Evolutionary conservation across 805 yeast genomes (phyloP), one percentile per base, ranked within the genome.

Genomic region (Pichia thaimueangensis): DNA sequence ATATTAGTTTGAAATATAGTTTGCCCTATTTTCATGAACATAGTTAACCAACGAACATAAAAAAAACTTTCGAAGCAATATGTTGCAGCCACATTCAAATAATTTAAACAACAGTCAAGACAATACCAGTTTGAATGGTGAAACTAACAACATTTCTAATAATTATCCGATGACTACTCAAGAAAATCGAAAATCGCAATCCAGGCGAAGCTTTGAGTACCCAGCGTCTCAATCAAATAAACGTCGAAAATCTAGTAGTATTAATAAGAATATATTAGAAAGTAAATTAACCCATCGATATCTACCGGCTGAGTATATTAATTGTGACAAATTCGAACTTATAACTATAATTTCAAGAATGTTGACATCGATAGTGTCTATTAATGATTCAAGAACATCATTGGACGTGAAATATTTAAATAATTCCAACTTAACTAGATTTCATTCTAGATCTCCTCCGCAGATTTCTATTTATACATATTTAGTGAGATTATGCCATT

Each of bases 381-480:
- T 86, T 27, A 91, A 91, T 59, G 97, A 91, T 63, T 39, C 46
- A 30, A 51, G 54, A 32, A 45, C 60, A 5, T 45, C 49, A 12
- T 65, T 67, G 16, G 55, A 54, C 39, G 55, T 58, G 15, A 49
- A 56, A 27, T 48, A 58, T 22, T 55, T 70, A 5, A 57, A 62
- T 15, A 59, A 68, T 11, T 55, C 61, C 15, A 62, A 67, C 34
- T 70, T 93, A 40, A 91, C 98, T 1, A 68, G 97, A 50, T 91
- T 91, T 60, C 98, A 91, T 60, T 88, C 97, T 4, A 72, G 97
- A 48, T 80, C 91, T 0, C 95, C 97, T 4, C 97, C 98, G 0
- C 75, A 74, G 15, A 91, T 91, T 34, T 82, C 95, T 6, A 77
- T 88, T 13, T 75, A 74, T 50, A 85, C 84, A 42, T 91, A 91